phyloP scores from a whole-genome alignment of 352 stramenopile genomes.

The Pythium monospermum region DNA sequence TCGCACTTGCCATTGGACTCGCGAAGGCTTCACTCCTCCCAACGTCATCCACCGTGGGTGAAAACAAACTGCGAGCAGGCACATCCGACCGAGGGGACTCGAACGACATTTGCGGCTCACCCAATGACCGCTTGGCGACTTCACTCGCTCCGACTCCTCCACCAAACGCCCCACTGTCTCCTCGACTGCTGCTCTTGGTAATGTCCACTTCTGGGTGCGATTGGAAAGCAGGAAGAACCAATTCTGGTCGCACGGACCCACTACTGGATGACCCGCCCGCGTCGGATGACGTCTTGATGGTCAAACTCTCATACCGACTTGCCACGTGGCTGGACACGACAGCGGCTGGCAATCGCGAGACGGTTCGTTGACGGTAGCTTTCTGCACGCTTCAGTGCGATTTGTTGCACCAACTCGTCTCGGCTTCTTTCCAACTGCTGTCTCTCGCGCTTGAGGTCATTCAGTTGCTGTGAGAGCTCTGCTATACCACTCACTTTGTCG shows the following conservation, averaged over 20 bases:
- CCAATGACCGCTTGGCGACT: background rate
- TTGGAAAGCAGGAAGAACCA: conserved; percentile 5
- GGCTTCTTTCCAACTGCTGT: conserved; percentile 11
- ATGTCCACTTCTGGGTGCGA: too few relatives aligned
- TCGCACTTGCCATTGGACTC: conserved; percentile 11
- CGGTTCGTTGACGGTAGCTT: background rate
- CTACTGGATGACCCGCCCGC: background rate
- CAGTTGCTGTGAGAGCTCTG: conserved; percentile 8
- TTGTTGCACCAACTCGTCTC: conserved; percentile 4
- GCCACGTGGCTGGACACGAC: background rate
- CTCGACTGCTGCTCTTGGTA: background rate
- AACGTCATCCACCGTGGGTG: conserved; percentile 17
- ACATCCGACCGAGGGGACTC: conserved; percentile 16
- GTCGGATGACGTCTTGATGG: conserved; percentile 5
- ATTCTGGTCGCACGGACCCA: conserved; percentile 1
- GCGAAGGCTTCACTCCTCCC: conserved; percentile 10
- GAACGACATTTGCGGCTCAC: background rate
- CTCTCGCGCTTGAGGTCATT: conserved; percentile 12
- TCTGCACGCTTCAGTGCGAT: background rate
- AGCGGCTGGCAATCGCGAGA: background rate
- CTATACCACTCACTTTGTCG: background rate
- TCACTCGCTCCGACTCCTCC: background rate
- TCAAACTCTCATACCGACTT: conserved; percentile 18
- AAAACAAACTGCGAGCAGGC: conserved; percentile 21
- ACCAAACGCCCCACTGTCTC: background rate